These are phyloP conservation scores for Lumnitzera littorea DNA, from an alignment of 345 rosid genomes.

Conservation along the genomic window DNA sequence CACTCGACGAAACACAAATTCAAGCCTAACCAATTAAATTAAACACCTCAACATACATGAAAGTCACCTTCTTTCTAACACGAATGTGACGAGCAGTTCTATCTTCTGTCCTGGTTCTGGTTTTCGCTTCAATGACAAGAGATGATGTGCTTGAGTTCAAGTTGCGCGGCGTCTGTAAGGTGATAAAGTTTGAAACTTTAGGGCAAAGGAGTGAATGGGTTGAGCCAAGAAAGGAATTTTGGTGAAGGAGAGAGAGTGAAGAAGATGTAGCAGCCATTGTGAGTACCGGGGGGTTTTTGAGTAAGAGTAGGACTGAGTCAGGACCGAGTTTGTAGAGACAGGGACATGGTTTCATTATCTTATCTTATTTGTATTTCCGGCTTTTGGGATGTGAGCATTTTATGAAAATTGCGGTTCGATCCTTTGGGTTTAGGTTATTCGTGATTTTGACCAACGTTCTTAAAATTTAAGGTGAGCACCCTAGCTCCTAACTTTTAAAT, in stretches of 20 bases:
- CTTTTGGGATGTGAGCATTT: too few species aligned
- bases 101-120: slow-evolving; percentile 59
- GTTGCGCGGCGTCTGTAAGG: slow-evolving; percentile 17
- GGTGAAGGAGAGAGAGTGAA: slow-evolving; percentile 8
- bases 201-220: slow-evolving; percentile 8
- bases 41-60: not conserved
- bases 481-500: too few species aligned
- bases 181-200: slow-evolving; percentile 14
- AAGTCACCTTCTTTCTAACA: slow-evolving; percentile 82
- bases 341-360: too few species aligned
- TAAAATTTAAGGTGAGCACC: too few species aligned
- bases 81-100: slow-evolving; percentile 82
- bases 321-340: too few species aligned
- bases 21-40: too few species aligned
- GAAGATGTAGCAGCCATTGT: slow-evolving; percentile 9
- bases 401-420: too few species aligned
- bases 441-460: too few species aligned
- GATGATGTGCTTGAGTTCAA: slow-evolving; percentile 6
- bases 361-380: too few species aligned
- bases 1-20: not conserved
- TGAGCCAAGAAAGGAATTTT: slow-evolving; percentile 15
- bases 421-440: too few species aligned
- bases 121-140: slow-evolving; percentile 52
- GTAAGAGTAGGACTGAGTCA: too few species aligned
- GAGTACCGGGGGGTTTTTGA: too few species aligned